Evolutionary conservation across 768 basidiomycete genomes (phyloP).

Genomic region (Podaxis sp.): DNA sequence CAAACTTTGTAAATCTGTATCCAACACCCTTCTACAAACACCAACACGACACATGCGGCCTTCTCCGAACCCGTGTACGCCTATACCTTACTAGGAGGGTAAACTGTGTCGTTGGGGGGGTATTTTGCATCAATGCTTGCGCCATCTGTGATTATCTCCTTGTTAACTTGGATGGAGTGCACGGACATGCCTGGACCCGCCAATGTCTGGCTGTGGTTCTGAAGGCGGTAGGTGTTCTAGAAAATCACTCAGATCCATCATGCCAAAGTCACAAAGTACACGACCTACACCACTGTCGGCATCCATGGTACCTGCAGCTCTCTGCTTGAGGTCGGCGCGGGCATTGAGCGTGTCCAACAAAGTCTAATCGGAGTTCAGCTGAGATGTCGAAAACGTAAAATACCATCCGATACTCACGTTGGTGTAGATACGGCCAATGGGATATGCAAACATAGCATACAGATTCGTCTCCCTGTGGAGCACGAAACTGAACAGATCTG

Average conservation of each 20-base stretch:
- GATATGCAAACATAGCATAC: conserved; percentile 24
- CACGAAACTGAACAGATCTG: conserved; percentile 38
- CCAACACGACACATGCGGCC: background rate
- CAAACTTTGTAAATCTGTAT: background rate
- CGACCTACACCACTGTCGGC: conserved; percentile 19
- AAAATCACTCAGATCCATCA: conserved; percentile 12
- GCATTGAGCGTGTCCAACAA: conserved; percentile 39
- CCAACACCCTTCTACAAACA: background rate
- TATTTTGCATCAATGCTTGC: conserved; percentile 9
- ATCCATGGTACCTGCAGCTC: conserved; percentile 23
- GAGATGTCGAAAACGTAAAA: background rate
- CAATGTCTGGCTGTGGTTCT: conserved; percentile 21
- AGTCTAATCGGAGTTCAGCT: conserved; percentile 26
- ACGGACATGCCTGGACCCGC: conserved; percentile 15
- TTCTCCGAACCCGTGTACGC: background rate
- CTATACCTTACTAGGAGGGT: conserved; percentile 1
- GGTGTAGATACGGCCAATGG: conserved; percentile 35
- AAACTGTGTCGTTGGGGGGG: conserved; percentile 1
- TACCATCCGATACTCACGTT: conserved; percentile 32
- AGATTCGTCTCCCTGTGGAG: conserved; percentile 26
- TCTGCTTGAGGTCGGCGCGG: conserved; percentile 29
- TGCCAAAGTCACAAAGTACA: background rate
- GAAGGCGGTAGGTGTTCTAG: conserved; percentile 23
- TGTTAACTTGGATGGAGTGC: conserved; percentile 16
- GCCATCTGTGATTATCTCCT: conserved; percentile 16